Conservation (phyloP, 2,329 filamentous ascomycete species). For the Ophiostoma populinum region DNA sequence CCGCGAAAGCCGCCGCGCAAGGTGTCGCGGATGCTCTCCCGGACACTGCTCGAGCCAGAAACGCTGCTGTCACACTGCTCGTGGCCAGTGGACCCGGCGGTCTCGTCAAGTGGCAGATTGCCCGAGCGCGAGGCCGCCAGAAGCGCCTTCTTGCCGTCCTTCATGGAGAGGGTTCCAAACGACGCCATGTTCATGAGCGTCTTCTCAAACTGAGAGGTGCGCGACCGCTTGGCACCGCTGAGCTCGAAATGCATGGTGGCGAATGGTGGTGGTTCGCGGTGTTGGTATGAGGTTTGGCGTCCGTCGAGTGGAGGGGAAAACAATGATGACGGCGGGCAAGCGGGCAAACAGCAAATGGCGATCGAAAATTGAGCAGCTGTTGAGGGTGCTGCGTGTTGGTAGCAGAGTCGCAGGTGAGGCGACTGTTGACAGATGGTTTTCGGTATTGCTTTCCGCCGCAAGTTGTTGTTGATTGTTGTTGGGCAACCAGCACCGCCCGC, state of each 20-base stretch:
- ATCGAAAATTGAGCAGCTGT: too few relatives aligned
- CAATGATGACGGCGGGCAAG: not conserved
- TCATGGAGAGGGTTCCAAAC: slow-evolving; percentile 14
- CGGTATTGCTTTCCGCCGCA: too few relatives aligned
- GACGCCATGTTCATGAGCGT: slow-evolving; percentile 9
- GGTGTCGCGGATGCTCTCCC: not conserved
- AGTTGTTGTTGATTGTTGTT: too few relatives aligned
- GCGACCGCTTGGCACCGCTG: slow-evolving; percentile 27
- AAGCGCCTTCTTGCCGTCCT: too few relatives aligned
- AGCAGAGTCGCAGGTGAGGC: too few relatives aligned
- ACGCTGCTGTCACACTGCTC: not conserved
- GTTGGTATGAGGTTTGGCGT: too few relatives aligned
- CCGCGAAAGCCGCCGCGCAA: not conserved
- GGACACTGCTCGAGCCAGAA: not conserved
- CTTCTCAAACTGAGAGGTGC: slow-evolving; percentile 32
- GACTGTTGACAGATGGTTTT: too few relatives aligned
- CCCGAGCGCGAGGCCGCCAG: slow-evolving; percentile 19
- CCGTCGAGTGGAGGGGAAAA: not conserved
- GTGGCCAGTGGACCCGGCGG: slow-evolving; percentile 11
- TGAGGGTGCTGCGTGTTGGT: too few relatives aligned
- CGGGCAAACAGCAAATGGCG: not conserved
- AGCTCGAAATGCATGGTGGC: slow-evolving; percentile 23
- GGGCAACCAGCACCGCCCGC: too few relatives aligned
- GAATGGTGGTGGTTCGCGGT: not conserved
- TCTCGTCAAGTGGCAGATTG: slow-evolving; percentile 19